Percentiles rank a stretch among this genome's conserved stretches.
Evolutionary conservation across 129 eudicot genomes (phyloP).

Genomic region (Lactuca saligna): DNA sequence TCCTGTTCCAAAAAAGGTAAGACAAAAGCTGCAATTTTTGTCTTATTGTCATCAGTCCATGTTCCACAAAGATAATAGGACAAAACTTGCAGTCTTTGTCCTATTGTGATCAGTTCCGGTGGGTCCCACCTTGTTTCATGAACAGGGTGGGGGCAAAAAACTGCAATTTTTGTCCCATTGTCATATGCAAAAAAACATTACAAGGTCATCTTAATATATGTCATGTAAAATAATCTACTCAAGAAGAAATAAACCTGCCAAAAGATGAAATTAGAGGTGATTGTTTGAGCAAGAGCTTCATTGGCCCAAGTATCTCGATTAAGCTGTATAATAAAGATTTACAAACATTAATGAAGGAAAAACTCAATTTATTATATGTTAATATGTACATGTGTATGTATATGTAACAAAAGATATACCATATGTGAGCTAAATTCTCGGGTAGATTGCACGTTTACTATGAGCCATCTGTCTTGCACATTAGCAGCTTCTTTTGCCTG

Average conservation of each 20-base stretch:
- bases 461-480: slow-evolving; percentile 70
- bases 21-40: too few relatives aligned
- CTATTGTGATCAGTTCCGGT: too few relatives aligned
- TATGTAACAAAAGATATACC: slow-evolving; percentile 34
- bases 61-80: too few relatives aligned
- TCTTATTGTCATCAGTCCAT: too few relatives aligned
- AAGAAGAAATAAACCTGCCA: slow-evolving; percentile 68
- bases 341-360: slow-evolving; percentile 14
- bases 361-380: background rate
- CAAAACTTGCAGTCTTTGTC: too few relatives aligned
- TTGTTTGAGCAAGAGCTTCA: slow-evolving; percentile 78
- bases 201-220: background rate
- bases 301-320: slow-evolving; percentile 94
- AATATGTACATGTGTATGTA: background rate
- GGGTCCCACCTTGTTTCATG: too few relatives aligned
- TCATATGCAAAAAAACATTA: background rate
- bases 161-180: too few relatives aligned
- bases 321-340: slow-evolving; percentile 49
- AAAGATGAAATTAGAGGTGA: slow-evolving; percentile 68
- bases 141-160: too few relatives aligned
- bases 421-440: slow-evolving; percentile 85
- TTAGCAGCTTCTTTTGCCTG: slow-evolving; percentile 84
- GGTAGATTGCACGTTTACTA: slow-evolving; percentile 74
- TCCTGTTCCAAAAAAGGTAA: too few relatives aligned
- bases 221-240: background rate